Base-by-base conservation (phyloP, 2,329 filamentous ascomycete species). In the Cladosporium sp. region DNA sequence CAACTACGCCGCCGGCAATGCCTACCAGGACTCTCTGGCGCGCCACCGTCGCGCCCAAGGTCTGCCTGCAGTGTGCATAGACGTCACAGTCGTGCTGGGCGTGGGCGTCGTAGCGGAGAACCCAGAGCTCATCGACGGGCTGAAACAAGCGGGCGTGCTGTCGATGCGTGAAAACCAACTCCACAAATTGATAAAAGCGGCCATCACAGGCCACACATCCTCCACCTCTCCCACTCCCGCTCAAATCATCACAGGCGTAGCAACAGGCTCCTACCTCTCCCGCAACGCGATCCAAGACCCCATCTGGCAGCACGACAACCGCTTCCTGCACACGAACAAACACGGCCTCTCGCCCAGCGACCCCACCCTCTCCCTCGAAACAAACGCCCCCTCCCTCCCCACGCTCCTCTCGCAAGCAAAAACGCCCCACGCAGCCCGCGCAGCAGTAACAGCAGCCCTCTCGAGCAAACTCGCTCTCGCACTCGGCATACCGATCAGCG, bases 1-100 rank as follows among this genome's bases (percentile, higher is more conserved):
- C 19, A 58, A 58, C 47, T 63, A 63, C 50, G 47, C 56, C 3
- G 55, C 55, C 4, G 58, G 50, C 7, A 56, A 56, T 38, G 48
- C 53, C 35, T 65, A 56, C 55, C 52, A 59, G 15, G 59, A 62
- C 42, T 49, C 55, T 9, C 51, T 68, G 27, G 56, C 58, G 1
- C 38, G 32, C 1, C 64, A 64, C 30, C 59, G 68, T 1, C 55
- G 39, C 1, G 12, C 18, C 3, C 57, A 47, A 1, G 63, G 65
- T 1, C 51, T 65, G 2, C 45, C 45, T 8, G 62, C 58, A 2
- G 51, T 49, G 18, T 55, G 57, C 2, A 54, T 69, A 19, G 59
- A 67, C 35, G 49, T 69, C 2, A 63, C 63, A 7, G 46, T 18
- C 9, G 27, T 49, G 13, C 27, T 33, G 6, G 38, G 38, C 29